A percentile compares a stretch with the other conserved stretches of the same genome.
Evolutionary conservation across 768 basidiomycete genomes (phyloP).

Genomic region (Podaxis rugospora): DNA sequence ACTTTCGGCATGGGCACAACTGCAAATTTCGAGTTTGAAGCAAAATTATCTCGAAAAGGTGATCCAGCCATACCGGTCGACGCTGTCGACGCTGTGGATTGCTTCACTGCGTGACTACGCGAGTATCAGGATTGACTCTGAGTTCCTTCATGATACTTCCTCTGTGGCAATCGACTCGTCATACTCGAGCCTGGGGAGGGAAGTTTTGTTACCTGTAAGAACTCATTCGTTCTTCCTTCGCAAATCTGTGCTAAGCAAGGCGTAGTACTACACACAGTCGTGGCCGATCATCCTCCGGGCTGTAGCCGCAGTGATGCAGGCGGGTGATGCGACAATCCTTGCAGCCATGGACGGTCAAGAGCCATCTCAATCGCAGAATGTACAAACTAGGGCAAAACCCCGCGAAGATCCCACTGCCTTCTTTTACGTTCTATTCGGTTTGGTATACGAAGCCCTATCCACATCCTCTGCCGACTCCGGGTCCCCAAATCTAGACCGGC

Average conservation of each 20-base stretch:
- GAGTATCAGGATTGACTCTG: constrained; percentile 83
- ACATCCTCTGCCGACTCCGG: constrained; percentile 60
- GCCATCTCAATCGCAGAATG: constrained; percentile 16
- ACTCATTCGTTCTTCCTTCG: neutral
- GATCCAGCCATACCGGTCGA: constrained; percentile 71
- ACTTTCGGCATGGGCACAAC: constrained; percentile 92
- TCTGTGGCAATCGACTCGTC: constrained; percentile 75
- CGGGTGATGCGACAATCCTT: constrained; percentile 59
- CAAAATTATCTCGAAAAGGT: constrained; percentile 79
- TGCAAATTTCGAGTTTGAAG: constrained; percentile 71
- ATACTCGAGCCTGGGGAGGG: constrained; percentile 84
- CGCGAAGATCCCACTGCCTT: constrained; percentile 65
- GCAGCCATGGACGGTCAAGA: constrained; percentile 82
- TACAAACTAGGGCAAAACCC: constrained; percentile 25
- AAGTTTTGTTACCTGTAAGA: constrained; percentile 85
- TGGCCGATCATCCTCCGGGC: constrained; percentile 86
- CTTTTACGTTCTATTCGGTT: constrained; percentile 88
- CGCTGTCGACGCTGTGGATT: constrained; percentile 83
- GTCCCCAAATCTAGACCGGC: constrained; percentile 33
- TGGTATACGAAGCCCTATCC: constrained; percentile 87
- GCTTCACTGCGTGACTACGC: constrained; percentile 90
- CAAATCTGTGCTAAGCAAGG: constrained; percentile 1
- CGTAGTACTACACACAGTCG: constrained; percentile 80
- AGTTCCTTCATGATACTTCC: constrained; percentile 72
- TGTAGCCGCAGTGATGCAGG: constrained; percentile 74